These are phyloP conservation scores for Sicyos edulis DNA, from an alignment of 306 rosid genomes.

Conservation along the genomic window DNA sequence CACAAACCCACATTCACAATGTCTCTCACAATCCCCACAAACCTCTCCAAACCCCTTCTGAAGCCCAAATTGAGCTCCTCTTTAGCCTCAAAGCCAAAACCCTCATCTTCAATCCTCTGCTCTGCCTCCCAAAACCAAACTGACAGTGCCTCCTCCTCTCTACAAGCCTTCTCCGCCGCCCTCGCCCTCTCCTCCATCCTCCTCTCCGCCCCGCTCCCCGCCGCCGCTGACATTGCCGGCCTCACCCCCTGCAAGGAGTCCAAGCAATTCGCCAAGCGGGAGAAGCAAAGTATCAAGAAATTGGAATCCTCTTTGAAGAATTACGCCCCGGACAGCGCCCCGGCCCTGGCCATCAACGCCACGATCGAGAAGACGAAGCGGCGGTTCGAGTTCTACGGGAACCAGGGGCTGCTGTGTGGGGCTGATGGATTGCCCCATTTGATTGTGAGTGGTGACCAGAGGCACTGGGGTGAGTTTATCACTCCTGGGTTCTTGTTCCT, in stretches of 20 bases:
- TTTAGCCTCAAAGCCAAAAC: slow-evolving; percentile 20
- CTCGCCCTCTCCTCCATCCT: slow-evolving; percentile 85
- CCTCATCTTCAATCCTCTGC: slow-evolving; percentile 28
- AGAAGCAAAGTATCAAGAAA: slow-evolving; percentile 72
- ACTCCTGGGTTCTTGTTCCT: slow-evolving; percentile 74
- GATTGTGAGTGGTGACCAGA: slow-evolving; percentile 95
- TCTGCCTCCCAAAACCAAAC: slow-evolving; percentile 23
- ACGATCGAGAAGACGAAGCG: slow-evolving; percentile 80
- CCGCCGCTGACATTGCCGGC: slow-evolving; percentile 80
- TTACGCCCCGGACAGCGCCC: slow-evolving; percentile 79
- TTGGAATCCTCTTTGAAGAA: slow-evolving; percentile 60
- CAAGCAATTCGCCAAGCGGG: slow-evolving; percentile 80
- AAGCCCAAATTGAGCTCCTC: slow-evolving; percentile 48
- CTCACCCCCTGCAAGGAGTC: slow-evolving; percentile 93
- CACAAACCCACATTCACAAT: slow-evolving; percentile 19
- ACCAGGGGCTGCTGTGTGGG: slow-evolving; percentile 75
- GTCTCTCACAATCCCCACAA: slow-evolving; percentile 89
- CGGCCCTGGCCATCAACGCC: slow-evolving; percentile 80
- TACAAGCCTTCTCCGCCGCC: slow-evolving; percentile 81
- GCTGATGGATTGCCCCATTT: slow-evolving; percentile 84
- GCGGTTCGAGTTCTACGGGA: slow-evolving; percentile 72
- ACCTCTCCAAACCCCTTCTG: slow-evolving; percentile 60
- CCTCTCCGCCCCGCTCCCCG: slow-evolving; percentile 69
- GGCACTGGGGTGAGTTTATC: slow-evolving; percentile 99
- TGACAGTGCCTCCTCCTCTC: slow-evolving; percentile 23